Conservation (phyloP, 2,329 filamentous ascomycete genomes). For the Magnaporthales sp. region DNA sequence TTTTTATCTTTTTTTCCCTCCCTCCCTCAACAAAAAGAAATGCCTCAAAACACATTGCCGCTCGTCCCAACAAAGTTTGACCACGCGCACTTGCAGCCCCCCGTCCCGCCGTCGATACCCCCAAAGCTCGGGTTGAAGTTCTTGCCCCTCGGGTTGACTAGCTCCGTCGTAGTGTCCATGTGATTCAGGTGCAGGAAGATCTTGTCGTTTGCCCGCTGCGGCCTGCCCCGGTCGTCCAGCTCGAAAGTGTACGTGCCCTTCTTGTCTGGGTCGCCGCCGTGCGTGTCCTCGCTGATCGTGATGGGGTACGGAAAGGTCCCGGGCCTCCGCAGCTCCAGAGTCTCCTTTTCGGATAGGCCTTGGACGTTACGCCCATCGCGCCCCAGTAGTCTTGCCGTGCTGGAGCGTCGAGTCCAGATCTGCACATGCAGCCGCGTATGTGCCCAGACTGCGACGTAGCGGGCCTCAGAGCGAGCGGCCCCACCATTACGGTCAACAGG, state of each 20-base stretch:
- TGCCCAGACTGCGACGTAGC: slow-evolving; percentile 47
- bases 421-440: slow-evolving; percentile 55
- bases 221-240: slow-evolving; percentile 27
- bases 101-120: slow-evolving; percentile 54
- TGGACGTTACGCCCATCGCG: slow-evolving; percentile 22
- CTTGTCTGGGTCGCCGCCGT: slow-evolving; percentile 43
- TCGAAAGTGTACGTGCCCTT: slow-evolving; percentile 48
- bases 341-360: slow-evolving; percentile 49
- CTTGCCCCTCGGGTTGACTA: slow-evolving; percentile 41
- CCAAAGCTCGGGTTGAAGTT: slow-evolving; percentile 38
- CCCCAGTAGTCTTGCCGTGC: slow-evolving; percentile 31
- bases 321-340: slow-evolving; percentile 20
- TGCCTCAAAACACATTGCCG: slow-evolving; percentile 8
- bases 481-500: slow-evolving; percentile 48
- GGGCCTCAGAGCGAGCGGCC: slow-evolving; percentile 40
- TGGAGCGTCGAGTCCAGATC: slow-evolving; percentile 50
- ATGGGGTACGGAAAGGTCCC: slow-evolving; percentile 57
- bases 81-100: slow-evolving; percentile 55
- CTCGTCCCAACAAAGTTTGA: slow-evolving; percentile 36
- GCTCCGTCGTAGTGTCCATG: slow-evolving; percentile 35
- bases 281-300: slow-evolving; percentile 52
- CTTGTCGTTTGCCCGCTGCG: slow-evolving; percentile 19
- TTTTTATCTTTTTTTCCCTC: neutral
- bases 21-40: neutral
- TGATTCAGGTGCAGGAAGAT: slow-evolving; percentile 33